phyloP scores from a whole-genome alignment of 768 basidiomycete genomes.

The Amanita rimosa region DNA sequence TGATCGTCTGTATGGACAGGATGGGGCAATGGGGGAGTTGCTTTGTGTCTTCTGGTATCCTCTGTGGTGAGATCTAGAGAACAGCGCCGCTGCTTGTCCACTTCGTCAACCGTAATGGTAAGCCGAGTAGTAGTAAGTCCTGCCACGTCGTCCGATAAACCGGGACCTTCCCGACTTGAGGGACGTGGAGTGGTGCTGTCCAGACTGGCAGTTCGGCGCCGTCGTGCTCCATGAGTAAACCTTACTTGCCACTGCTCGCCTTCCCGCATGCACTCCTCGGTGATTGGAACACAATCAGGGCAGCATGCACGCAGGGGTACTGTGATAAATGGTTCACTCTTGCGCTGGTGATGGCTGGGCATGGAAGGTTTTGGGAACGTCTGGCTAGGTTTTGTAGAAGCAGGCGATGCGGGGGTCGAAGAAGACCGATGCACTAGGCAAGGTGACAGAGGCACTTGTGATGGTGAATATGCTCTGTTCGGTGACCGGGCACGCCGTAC shows the following conservation, averaged over 20 bases:
- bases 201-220: constrained; percentile 39
- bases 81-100: constrained; percentile 44
- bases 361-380: constrained; percentile 19
- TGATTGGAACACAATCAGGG: constrained; percentile 43
- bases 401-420: constrained; percentile 10
- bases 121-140: constrained; percentile 8
- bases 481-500: constrained; percentile 27
- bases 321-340: constrained; percentile 30
- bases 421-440: constrained; percentile 42
- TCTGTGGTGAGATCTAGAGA: constrained; percentile 25
- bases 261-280: constrained; percentile 42
- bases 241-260: constrained; percentile 53
- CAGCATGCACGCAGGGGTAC: constrained; percentile 69
- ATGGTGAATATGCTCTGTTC: constrained; percentile 23
- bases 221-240: constrained; percentile 51
- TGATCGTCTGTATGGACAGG: constrained; percentile 7
- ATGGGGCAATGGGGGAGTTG: constrained; percentile 4
- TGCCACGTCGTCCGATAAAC: neutral
- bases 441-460: constrained; percentile 31
- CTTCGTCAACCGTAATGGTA: constrained; percentile 49
- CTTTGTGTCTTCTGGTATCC: constrained; percentile 6
- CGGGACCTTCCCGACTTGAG: neutral
- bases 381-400: constrained; percentile 6
- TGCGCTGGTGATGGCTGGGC: constrained; percentile 22
- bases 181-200: constrained; percentile 13